These are phyloP conservation scores for Pythium volutum DNA, from an alignment of 352 stramenopile species.

Conservation along the genomic window DNA sequence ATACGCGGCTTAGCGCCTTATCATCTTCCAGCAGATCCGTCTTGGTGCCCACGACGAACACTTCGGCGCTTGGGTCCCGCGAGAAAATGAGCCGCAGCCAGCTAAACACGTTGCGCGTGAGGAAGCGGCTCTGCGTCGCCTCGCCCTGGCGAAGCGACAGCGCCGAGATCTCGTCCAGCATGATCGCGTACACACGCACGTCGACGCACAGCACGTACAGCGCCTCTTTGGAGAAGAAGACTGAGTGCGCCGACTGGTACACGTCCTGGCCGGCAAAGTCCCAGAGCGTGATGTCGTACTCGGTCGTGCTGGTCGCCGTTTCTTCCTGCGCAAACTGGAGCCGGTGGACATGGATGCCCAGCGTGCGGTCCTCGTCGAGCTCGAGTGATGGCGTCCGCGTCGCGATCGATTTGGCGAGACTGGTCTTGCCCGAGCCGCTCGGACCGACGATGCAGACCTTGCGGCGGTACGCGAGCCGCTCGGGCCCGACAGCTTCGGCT, in stretches of 20 bases:
- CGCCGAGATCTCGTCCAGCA: constrained; percentile 2
- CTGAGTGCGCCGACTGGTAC: constrained; percentile 22
- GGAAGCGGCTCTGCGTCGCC: constrained; percentile 7
- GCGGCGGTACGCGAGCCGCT: constrained; percentile 24
- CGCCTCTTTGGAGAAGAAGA: constrained; percentile 23
- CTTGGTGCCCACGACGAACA: constrained; percentile 23
- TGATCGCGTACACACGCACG: constrained; percentile 7
- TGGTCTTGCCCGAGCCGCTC: constrained; percentile 34
- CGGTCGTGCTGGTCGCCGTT: constrained; percentile 13
- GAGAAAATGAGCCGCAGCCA: constrained; percentile 23
- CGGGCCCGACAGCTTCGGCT: background rate
- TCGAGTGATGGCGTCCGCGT: constrained; percentile 12
- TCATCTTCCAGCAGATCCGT: constrained; percentile 14
- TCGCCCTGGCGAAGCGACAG: constrained; percentile 8
- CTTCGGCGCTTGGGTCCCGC: constrained; percentile 12
- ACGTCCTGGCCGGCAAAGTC: constrained; percentile 24
- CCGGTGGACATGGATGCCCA: constrained; percentile 32
- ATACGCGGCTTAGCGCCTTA: background rate
- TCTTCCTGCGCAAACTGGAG: constrained; percentile 22
- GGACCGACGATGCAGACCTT: constrained; percentile 37
- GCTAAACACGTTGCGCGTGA: constrained; percentile 15
- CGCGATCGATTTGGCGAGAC: constrained; percentile 30
- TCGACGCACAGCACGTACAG: constrained; percentile 24
- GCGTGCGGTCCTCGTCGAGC: constrained; percentile 22
- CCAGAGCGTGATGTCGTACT: constrained; percentile 20